Percentiles rank a stretch among this genome's conserved stretches.
These are phyloP conservation scores for Aspergillus uvarum DNA, from an alignment of 2,329 filamentous ascomycete species.

Conservation along the genomic window DNA sequence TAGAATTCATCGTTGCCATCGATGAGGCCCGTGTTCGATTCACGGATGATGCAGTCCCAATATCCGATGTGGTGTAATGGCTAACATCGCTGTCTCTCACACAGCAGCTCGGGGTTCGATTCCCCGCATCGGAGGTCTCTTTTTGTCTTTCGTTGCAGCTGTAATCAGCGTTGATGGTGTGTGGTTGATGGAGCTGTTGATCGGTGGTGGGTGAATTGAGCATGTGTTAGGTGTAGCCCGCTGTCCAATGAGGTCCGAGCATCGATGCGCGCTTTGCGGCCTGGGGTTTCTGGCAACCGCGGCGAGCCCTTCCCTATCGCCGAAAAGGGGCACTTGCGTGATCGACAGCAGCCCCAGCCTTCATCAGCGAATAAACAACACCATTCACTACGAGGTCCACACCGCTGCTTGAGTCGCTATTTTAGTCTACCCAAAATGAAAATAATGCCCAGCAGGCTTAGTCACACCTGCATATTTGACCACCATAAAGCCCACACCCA, in stretches of 20 bases:
- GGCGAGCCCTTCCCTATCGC: background rate
- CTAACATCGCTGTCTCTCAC: too few relatives aligned
- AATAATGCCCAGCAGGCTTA: background rate
- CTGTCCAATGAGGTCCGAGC: too few relatives aligned
- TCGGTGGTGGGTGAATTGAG: too few relatives aligned
- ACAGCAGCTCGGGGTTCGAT: too few relatives aligned
- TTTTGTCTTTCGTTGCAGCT: too few relatives aligned
- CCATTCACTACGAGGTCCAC: background rate
- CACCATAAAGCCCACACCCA: background rate
- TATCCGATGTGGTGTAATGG: too few relatives aligned
- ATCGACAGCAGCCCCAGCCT: background rate
- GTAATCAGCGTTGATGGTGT: too few relatives aligned
- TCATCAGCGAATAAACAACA: background rate
- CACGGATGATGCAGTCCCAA: conserved; percentile 38
- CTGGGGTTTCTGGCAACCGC: background rate
- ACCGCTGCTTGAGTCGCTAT: background rate
- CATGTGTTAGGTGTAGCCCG: too few relatives aligned
- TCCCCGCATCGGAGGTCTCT: too few relatives aligned
- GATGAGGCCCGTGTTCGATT: conserved; percentile 49
- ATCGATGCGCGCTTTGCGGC: too few relatives aligned
- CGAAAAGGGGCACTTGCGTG: background rate
- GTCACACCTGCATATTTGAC: background rate
- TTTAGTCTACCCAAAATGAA: background rate
- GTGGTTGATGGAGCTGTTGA: too few relatives aligned
- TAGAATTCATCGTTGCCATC: conserved; percentile 48